phyloP scores from a whole-genome alignment of 331 rosid genomes.

The Spiraea crenata region DNA sequence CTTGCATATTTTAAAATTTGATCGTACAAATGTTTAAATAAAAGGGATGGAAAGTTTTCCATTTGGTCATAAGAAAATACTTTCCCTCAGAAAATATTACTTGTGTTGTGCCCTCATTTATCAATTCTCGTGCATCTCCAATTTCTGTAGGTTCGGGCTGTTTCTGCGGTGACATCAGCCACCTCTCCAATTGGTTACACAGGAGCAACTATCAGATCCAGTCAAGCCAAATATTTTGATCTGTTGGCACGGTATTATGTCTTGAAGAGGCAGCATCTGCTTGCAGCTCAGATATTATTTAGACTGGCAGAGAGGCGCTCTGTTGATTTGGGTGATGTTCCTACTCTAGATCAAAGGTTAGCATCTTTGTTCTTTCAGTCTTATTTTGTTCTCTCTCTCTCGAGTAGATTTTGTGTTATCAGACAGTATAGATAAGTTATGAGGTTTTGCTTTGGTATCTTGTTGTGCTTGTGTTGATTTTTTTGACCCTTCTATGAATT shows the following conservation, averaged over 20 bases:
- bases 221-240: conserved; percentile 76
- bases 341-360: conserved; percentile 80
- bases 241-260: conserved; percentile 92
- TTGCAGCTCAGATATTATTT: conserved; percentile 86
- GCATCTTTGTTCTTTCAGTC: conserved; percentile 14
- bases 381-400: neutral
- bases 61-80: neutral
- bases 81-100: neutral
- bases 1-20: neutral
- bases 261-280: conserved; percentile 84
- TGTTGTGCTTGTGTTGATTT: neutral
- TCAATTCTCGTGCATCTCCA: conserved; percentile 23
- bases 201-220: conserved; percentile 52
- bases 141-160: conserved; percentile 62
- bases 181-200: conserved; percentile 63
- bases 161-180: conserved; percentile 54
- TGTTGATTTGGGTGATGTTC: conserved; percentile 55
- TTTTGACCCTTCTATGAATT: neutral
- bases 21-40: conserved; percentile 19
- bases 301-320: conserved; percentile 86
- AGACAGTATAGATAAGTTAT: neutral
- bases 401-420: neutral
- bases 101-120: conserved; percentile 10
- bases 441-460: neutral
- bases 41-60: conserved; percentile 2